Base-by-base conservation (phyloP, 306 rosid species). In the Morella rubra region DNA sequence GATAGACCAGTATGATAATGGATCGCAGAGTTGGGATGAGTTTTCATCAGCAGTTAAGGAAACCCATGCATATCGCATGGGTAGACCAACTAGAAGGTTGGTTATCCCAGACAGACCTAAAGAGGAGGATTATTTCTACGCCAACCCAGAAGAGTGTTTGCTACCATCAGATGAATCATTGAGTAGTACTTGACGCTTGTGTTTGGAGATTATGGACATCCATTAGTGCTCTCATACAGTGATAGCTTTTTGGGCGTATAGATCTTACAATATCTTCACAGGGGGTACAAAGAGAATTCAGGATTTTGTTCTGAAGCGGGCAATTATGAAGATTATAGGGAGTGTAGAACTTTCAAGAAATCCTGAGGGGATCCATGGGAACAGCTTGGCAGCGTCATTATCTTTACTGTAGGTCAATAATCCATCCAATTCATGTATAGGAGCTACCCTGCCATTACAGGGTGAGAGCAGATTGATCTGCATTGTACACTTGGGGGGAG, bases 101-200 rank as follows among this genome's bases (percentile, higher is more conserved):
- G 84, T 85, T 68, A 89, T 90, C 77, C 91, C 84, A 22, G 99
- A 95, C 71, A 85, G 85, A 69, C 99, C 99, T 27, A 95, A 95
- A 82, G 99, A 95, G 69, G 99, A 95, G 86, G 99, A 92, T 78
- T 95, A 92, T 80, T 95, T 95, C 86, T 88, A 92, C 74, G 83
- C 97, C 83, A 95, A 95, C 77, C 99, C 99, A 24, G 88, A 88
- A 73, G 99, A 95, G 85, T 95, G 99, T 77, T 82, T 95, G 72
- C 89, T 84, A 71, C 76, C 82, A 51, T 68, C 84, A 22, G 86
- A 86, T 24, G 88, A 88, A 69, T 83, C 14, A n/a, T 75, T 85
- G 85, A 90, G 90, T 76, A 89, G 86, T 55, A 78, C 84, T 51
- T 92, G 90, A 92, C 76, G 11, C 15, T 60, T 79, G 59, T 60